Evolutionary conservation across 2,329 filamentous ascomycete species (phyloP).

Genomic region (Trichophyton verrucosum): DNA sequence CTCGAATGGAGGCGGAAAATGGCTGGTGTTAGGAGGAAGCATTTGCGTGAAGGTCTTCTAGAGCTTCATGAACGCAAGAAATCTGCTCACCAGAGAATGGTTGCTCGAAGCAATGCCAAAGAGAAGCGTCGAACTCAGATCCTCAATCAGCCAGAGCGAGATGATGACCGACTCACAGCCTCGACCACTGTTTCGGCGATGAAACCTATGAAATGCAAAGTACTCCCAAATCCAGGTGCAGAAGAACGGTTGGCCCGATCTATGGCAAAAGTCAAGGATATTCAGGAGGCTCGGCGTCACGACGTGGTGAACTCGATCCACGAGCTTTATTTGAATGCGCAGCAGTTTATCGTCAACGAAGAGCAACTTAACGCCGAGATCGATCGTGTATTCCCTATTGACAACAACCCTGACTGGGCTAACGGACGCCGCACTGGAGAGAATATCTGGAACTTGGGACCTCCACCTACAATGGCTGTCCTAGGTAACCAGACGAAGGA

Average conservation of each 20-base stretch:
- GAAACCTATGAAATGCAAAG: slow-evolving; percentile 36
- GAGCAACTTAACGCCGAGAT: slow-evolving; percentile 61
- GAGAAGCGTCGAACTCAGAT: slow-evolving; percentile 40
- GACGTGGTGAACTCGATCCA: slow-evolving; percentile 61
- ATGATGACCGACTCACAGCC: slow-evolving; percentile 65
- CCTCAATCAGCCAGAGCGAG: slow-evolving; percentile 53
- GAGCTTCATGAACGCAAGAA: slow-evolving; percentile 57
- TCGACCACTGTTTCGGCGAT: slow-evolving; percentile 49
- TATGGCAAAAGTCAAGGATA: slow-evolving; percentile 28
- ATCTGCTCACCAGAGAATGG: slow-evolving; percentile 26
- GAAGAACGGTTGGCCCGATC: slow-evolving; percentile 41
- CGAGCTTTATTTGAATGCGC: slow-evolving; percentile 78
- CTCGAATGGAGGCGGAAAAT: slow-evolving; percentile 59
- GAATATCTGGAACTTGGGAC: slow-evolving; percentile 42
- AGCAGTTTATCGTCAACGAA: slow-evolving; percentile 75
- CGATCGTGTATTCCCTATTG: slow-evolving; percentile 61
- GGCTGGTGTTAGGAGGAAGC: slow-evolving; percentile 57
- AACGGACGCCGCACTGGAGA: slow-evolving; percentile 31
- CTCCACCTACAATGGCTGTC: slow-evolving; percentile 31
- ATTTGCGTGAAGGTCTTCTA: slow-evolving; percentile 58
- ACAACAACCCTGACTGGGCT: slow-evolving; percentile 34
- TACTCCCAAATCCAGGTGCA: slow-evolving; percentile 51
- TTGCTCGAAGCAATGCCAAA: slow-evolving; percentile 34
- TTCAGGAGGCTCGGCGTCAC: slow-evolving; percentile 42
- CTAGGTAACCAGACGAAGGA: slow-evolving; percentile 23